Conservation (phyloP, 345 rosid genomes). For the Sapria himalayana region DNA sequence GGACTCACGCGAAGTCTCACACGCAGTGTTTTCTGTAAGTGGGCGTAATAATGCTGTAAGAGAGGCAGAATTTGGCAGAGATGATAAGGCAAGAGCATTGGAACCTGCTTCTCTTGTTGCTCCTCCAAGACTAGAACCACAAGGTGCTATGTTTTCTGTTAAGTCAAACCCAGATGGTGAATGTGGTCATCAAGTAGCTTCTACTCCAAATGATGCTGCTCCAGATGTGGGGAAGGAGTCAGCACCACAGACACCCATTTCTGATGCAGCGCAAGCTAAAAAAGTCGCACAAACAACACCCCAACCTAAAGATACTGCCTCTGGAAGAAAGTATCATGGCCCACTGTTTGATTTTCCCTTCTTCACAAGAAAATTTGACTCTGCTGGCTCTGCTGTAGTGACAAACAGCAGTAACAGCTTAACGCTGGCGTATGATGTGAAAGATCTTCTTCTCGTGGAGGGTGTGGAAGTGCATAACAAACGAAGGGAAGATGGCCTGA, state of each 20-base stretch:
- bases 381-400: constrained; percentile 47
- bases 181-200: constrained; percentile 28
- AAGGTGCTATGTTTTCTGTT: constrained; percentile 22
- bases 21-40: constrained; percentile 21
- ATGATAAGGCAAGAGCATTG: constrained; percentile 38
- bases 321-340: constrained; percentile 89
- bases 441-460: constrained; percentile 83
- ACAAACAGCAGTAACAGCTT: constrained; percentile 60
- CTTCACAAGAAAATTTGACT: constrained; percentile 87
- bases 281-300: constrained; percentile 38
- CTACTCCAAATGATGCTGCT: constrained; percentile 31
- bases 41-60: constrained; percentile 30
- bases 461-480: constrained; percentile 57
- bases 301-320: constrained; percentile 50
- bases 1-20: constrained; percentile 38
- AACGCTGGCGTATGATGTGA: constrained; percentile 64
- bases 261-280: constrained; percentile 52
- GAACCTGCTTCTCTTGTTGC: constrained; percentile 23
- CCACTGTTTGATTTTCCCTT: constrained; percentile 96
- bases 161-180: constrained; percentile 69
- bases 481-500: constrained; percentile 62
- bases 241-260: constrained; percentile 22
- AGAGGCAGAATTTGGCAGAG: constrained; percentile 32
- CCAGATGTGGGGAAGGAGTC: constrained; percentile 60
- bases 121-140: constrained; percentile 62